Evolutionary conservation across 1,284 basidiomycete genomes (phyloP), one percentile per base, ranked within the genome.

Genomic region (Naganishia sp.): DNA sequence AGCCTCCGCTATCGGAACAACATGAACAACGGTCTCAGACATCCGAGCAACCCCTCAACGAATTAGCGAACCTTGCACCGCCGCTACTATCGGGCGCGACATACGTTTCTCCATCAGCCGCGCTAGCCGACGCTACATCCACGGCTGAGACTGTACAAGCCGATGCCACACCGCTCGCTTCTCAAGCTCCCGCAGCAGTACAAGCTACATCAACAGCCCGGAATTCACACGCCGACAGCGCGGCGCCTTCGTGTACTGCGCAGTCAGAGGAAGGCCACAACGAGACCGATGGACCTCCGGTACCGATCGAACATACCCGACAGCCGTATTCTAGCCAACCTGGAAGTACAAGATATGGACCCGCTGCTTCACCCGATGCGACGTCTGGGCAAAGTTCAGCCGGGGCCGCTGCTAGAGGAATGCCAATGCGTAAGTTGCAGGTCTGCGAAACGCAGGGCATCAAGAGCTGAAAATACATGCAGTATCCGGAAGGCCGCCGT

Each of bases 401-500:
- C 0, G 47, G 32, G n/a, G 21, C 66, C 23, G 57, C 67, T n/a
- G 47, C 67, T 17, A 43, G 56, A 18, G 67, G 67, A 23, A 65
- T 72, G 25, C 73, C 76, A 3, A 78, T 79, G 21, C 62, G 78
- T 79, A 45, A 63, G 77, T 70, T 23, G 41, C 5, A 54, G 25
- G 17, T 9, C 13, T 28, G 21, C 1, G 28, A 28, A 10, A 35
- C n/a, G 10, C 21, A 58, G 32, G 58, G 62, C 68, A 55, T 68
- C 25, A 23, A 50, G 54, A 31, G 18, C 35, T 46, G 23, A 25
- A 15, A 35, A 9, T 31, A 3, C 43, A 17, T 56, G 11, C 65
- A 80, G 78, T 80, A 56, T 80, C 79, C n/a, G 79, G 79, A 10
- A 75, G 75, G 18, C 79, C 79, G 21, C 76, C 77, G 7, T 55